Percentiles rank a stretch among this genome's conserved stretches.
Conservation (phyloP, 139 green algal species). For the Chlorella sp. region DNA sequence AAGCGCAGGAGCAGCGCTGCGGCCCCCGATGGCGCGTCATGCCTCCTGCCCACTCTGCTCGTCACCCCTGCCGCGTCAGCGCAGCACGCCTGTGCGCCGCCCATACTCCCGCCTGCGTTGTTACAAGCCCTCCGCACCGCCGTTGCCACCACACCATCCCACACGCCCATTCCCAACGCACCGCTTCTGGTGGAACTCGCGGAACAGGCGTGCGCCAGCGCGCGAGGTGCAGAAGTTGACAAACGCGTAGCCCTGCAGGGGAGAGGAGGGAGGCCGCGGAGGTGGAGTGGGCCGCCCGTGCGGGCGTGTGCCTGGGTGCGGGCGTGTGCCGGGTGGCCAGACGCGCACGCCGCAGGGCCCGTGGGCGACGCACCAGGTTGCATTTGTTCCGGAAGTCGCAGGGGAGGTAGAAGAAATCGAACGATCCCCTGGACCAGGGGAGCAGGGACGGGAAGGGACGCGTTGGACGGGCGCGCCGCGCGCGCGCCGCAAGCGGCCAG, state of each 20-base stretch:
- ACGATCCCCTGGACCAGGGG: constrained; percentile 31
- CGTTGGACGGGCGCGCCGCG: too few relatives aligned
- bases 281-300: neutral
- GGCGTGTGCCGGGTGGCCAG: too few relatives aligned
- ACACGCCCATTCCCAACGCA: constrained; percentile 46
- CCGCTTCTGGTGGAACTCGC: constrained; percentile 35
- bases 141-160: neutral
- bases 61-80: neutral
- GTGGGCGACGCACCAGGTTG: too few relatives aligned
- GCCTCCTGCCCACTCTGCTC: neutral
- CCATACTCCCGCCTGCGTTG: neutral
- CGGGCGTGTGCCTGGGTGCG: too few relatives aligned
- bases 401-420: constrained; percentile 81
- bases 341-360: too few relatives aligned
- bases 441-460: neutral
- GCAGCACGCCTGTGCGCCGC: neutral
- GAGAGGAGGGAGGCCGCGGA: too few relatives aligned
- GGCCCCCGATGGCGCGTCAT: neutral
- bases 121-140: neutral
- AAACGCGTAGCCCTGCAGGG: constrained; percentile 57
- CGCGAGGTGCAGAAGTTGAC: constrained; percentile 61
- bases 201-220: constrained; percentile 26
- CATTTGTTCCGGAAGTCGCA: constrained; percentile 83
- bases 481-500: too few relatives aligned
- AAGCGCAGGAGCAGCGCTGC: neutral